Base-by-base conservation (phyloP, 1,284 basidiomycete species). In the Fomitopsis palustris region DNA sequence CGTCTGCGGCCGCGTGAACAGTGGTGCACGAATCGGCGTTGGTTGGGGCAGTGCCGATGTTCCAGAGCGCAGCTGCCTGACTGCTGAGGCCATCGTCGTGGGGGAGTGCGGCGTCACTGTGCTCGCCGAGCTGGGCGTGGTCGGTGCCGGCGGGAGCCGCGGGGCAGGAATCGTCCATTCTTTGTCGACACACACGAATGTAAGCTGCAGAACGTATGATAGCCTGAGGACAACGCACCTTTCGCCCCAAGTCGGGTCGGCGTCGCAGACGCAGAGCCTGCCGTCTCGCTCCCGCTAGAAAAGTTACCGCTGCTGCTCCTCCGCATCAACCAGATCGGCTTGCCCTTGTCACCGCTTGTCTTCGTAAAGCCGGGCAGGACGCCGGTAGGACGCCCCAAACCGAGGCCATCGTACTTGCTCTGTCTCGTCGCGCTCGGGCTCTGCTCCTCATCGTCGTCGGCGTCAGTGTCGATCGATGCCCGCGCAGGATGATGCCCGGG, bases 291-390 rank as follows among this genome's bases (percentile, higher is more conserved):
- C 17, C 85, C 83, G 61, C 81, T 87, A 2, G 88, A 90, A 67
- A 90, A 89, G 2, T 86, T 84, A 25, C 89, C 88, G 65, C 88
- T 91, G 65, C 88, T 91, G 59, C 84, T 90, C 64, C 88, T 79
- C 10, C 89, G 80, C 79, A 86, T 82, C 31, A 92, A 69, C 84
- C 85, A 87, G 53, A 81, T 77, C 52, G 80, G 76, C 27, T 78
- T 77, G 19, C 58, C 67, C 61, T 65, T 63, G 65, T 68, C 62
- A 2, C 56, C 62, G 9, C 59, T 58, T 10, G 67, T 59, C 41
- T 64, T 60, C 23, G 66, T 60, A 42, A 68, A 69, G 33, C 33
- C 27, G 31, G 55, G 60, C 3, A 66, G 65, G 21, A 68, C 65
- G 5, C 61, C 60, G 8, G 61, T 55, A 6, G 88, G 88, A 38